Base-by-base conservation (phyloP, 2,329 filamentous ascomycete species). In the Botrytis sinoallii region DNA sequence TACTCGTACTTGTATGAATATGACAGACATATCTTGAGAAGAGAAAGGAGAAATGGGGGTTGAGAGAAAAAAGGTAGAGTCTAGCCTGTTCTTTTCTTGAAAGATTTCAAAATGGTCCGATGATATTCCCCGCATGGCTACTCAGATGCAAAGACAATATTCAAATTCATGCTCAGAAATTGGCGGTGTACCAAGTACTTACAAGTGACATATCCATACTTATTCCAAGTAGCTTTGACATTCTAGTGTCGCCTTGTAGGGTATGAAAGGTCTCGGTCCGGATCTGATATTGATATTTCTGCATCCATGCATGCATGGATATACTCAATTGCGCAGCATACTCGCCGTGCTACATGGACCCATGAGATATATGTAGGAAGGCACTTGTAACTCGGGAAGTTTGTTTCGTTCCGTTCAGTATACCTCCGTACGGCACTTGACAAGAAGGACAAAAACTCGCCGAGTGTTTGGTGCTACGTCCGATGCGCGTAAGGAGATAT, bases 221-320 rank as follows among this genome's bases (percentile, higher is more conserved):
- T 38, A 42, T 44, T 57, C 66, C n/a, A 55, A 52, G 64, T 59
- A 42, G 35, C 10, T 69, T 44, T 42, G 48, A 25, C 16, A 59
- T 57, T 32, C 66, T 69, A 69, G 48, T 69, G 66, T 69, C 20
- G 66, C 66, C 66, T 57, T 59, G 52, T 57, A 69, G 66, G 38
- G 38, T 69, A 12, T 57, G 40, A n/a, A 55, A 57, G 55, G 48
- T 72, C 61, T 72, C 70, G 38, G 63, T 67, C 44, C 46, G 42
- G 48, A 72, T 72, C 70, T 72, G 70, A 72, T 72, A 66, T 67
- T 72, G 35, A 67, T 67, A 59, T 57, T 38, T 35, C 38, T 67
- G n/a, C 35, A 72, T 67, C 4, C 68, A 70, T 70, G 48, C 40
- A 70, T 70, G 55, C 57, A 70, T 70, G 40, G n/a, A 70, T 46